phyloP scores from a whole-genome alignment of 495 filamentous ascomycete genomes.

The Evernia prunastri region DNA sequence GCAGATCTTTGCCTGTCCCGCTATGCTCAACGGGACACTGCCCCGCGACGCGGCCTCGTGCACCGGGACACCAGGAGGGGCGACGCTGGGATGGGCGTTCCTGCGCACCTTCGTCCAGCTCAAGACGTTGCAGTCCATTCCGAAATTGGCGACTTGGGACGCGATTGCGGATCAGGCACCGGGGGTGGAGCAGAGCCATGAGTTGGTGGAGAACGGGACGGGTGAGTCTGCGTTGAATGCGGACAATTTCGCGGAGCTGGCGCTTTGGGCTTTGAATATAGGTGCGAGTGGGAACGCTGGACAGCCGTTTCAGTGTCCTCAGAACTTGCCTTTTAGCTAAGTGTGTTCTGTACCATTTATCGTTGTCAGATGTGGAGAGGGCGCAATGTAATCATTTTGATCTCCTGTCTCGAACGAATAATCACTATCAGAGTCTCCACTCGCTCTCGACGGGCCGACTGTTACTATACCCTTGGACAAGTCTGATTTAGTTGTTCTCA shows the following conservation, averaged over 20 bases:
- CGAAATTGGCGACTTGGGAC: neutral
- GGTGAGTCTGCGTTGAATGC: neutral
- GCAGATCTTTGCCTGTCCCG: conserved; percentile 1
- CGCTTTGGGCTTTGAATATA: neutral
- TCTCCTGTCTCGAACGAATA: too few species aligned
- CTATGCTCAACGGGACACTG: neutral
- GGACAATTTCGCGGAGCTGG: conserved; percentile 11
- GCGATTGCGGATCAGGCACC: neutral
- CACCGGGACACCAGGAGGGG: neutral
- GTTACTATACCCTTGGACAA: too few species aligned
- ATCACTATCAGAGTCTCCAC: too few species aligned
- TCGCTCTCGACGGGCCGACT: too few species aligned
- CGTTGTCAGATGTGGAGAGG: too few species aligned
- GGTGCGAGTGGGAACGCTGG: neutral
- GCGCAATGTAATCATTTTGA: too few species aligned
- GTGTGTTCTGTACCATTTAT: too few species aligned
- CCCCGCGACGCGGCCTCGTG: neutral
- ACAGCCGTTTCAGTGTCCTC: neutral
- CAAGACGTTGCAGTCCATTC: neutral
- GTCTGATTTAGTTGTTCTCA: too few species aligned
- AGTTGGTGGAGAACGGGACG: neutral
- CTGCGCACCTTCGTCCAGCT: conserved; percentile 4
- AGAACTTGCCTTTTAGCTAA: neutral
- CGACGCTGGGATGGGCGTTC: conserved; percentile 9
- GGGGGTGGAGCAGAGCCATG: conserved; percentile 3